Base-by-base conservation (phyloP, 805 yeast species). In the Cyberlindnera veronae region DNA sequence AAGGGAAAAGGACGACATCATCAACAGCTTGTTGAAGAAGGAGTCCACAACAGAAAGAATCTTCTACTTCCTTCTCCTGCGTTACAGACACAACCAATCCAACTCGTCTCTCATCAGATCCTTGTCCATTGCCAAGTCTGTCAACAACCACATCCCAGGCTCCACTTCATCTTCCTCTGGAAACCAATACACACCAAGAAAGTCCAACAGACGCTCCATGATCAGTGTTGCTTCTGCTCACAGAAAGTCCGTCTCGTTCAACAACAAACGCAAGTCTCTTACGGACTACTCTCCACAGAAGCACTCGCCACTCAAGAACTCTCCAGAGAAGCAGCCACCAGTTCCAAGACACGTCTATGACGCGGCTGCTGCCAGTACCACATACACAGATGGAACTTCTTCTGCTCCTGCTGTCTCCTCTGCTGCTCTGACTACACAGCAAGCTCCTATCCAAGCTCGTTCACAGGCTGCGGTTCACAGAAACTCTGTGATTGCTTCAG, bases 11-110 rank as follows among this genome's bases (percentile, higher is more conserved):
- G 69, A 72, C n/a, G 63, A 68, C 9, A 76, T 88, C 17, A 63
- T 82, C 32, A 58, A 69, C 5, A 72, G 76, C 44, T 64, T 88
- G 35, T 49, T 80, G 40, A 69, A 77, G 16, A 68, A 72, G 3
- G 79, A 70, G 27, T 74, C 77, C 44, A 80, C 80, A 44, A 74
- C 88, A 2, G 95, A 87, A 54, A 87, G 87, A 65, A 74, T 85
- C 46, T 87, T 87, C 57, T 87, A 88, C 62, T 81, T 84, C 49
- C 62, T 88, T 36, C 67, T 87, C 44, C 66, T 82, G 67, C 79
- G 83, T 50, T 87, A 87, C 61, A 71, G 95, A 49, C 82, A 82
- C 51, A 86, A 81, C 41, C 91, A 84, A 33, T 53, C 58, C 15
- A 54, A 55, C 34, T 49, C 58, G 5, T 48, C 54, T n/a, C 34